phyloP scores from a whole-genome alignment of 345 rosid genomes.

The Ailanthus altissimus region DNA sequence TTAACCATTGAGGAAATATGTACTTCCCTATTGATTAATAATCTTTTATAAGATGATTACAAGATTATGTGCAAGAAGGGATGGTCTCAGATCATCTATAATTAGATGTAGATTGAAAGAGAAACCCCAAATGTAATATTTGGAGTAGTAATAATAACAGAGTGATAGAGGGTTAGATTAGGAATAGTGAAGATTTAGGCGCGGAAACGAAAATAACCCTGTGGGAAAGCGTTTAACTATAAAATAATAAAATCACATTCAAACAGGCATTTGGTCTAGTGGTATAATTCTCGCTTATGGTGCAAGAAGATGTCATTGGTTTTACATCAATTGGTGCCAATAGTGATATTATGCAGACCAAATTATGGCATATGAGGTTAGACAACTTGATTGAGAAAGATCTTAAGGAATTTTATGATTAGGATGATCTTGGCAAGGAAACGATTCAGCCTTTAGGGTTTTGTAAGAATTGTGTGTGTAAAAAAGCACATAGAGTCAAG shows the following conservation, averaged over 20 bases:
- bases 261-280: constrained; percentile 95
- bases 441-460: too few relatives aligned
- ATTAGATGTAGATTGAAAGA: background rate
- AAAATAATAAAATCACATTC: too few relatives aligned
- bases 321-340: too few relatives aligned
- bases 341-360: too few relatives aligned
- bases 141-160: background rate
- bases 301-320: too few relatives aligned
- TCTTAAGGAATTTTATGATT: too few relatives aligned
- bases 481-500: too few relatives aligned
- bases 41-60: background rate
- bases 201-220: background rate
- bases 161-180: background rate
- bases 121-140: background rate
- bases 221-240: background rate
- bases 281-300: constrained; percentile 92
- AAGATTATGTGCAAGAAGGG: background rate
- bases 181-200: background rate
- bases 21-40: background rate
- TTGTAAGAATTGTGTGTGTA: too few relatives aligned
- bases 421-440: too few relatives aligned
- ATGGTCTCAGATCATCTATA: background rate
- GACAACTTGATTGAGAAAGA: too few relatives aligned
- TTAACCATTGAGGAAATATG: constrained; percentile 30
- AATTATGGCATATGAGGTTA: too few relatives aligned